These are phyloP conservation scores for Lenwebbia sp. DNA, from an alignment of 345 rosid genomes.

Conservation along the genomic window DNA sequence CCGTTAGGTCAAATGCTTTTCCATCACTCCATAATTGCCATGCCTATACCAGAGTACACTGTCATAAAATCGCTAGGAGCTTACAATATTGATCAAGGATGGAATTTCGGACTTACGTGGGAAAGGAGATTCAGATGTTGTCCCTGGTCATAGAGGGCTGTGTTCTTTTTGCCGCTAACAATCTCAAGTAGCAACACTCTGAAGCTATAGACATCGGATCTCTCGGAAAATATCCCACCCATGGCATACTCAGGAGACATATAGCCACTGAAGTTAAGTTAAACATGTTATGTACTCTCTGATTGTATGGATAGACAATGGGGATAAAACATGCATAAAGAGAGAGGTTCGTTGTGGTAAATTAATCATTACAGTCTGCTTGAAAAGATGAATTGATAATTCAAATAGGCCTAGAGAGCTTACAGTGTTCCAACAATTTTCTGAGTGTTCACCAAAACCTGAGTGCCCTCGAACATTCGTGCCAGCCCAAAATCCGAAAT, in stretches of 20 bases:
- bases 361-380: no score
- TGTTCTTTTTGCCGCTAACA: no score
- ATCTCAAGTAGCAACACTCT: no score
- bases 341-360: no score
- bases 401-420: not conserved
- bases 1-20: not conserved
- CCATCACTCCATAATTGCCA: not conserved
- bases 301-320: no score
- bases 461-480: slow-evolving; percentile 7
- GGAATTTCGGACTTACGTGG: slow-evolving; percentile 1
- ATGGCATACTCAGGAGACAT: slow-evolving; percentile 14
- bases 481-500: slow-evolving; percentile 27
- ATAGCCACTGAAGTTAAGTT: not conserved
- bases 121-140: not conserved
- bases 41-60: not conserved
- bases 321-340: no score
- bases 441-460: not conserved
- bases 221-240: slow-evolving; percentile 1
- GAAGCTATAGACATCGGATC: no score
- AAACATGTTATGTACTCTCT: no score
- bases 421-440: slow-evolving; percentile 11
- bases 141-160: no score
- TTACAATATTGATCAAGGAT: not conserved
- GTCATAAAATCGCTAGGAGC: not conserved
- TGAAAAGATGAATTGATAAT: no score